phyloP scores from a whole-genome alignment of 768 basidiomycete species.

The Boletus barrowsii region DNA sequence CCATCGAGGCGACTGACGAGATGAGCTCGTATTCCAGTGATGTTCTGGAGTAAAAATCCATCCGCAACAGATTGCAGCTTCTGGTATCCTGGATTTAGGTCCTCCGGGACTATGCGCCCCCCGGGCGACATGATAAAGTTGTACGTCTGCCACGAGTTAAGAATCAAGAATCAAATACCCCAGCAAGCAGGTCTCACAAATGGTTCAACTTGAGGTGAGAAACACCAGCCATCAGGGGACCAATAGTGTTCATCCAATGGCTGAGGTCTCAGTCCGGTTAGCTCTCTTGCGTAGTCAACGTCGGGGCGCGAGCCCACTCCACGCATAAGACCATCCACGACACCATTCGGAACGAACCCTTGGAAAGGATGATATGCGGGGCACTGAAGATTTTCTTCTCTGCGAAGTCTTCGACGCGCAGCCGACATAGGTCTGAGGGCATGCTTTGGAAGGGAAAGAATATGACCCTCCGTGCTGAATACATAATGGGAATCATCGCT shows the following conservation, averaged over 20 bases:
- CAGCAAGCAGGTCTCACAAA: conserved; percentile 50
- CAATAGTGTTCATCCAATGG: conserved; percentile 54
- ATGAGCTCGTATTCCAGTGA: conserved; percentile 74
- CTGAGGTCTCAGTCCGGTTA: conserved; percentile 55
- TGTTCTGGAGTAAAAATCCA: conserved; percentile 74
- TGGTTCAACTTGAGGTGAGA: conserved; percentile 59
- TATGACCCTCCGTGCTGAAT: conserved; percentile 94
- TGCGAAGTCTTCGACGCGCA: conserved; percentile 57
- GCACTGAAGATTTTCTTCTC: conserved; percentile 69
- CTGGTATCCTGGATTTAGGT: conserved; percentile 60
- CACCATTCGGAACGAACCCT: conserved; percentile 30
- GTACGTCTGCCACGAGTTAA: conserved; percentile 51
- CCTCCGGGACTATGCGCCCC: conserved; percentile 54
- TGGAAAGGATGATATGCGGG: conserved; percentile 57
- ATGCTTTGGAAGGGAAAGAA: conserved; percentile 60
- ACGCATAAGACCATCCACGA: conserved; percentile 49
- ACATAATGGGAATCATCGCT: conserved; percentile 81
- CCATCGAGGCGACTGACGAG: conserved; percentile 80
- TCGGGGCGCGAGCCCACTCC: conserved; percentile 75
- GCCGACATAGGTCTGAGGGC: conserved; percentile 57
- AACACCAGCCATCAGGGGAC: conserved; percentile 74
- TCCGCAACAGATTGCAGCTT: conserved; percentile 62
- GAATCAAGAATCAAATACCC: not conserved
- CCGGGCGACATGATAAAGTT: conserved; percentile 75
- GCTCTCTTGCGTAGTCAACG: conserved; percentile 72